Evolutionary conservation across 2,329 filamentous ascomycete species (phyloP).

Genomic region (Pyricularia grisea): DNA sequence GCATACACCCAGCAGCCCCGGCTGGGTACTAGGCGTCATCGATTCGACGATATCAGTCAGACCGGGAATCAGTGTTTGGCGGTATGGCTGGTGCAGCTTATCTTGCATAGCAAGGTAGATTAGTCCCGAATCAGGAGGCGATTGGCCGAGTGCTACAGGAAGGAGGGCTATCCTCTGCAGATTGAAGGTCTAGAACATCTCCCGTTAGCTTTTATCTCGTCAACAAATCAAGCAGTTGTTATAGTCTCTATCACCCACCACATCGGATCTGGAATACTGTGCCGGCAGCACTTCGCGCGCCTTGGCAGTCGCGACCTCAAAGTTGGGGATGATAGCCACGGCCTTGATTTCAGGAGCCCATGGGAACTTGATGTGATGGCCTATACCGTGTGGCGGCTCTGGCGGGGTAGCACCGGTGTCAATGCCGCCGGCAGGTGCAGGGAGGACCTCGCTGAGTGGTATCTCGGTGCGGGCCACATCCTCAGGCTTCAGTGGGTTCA

Average conservation of each 20-base stretch:
- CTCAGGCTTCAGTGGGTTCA: conserved; percentile 83
- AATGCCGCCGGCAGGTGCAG: conserved; percentile 78
- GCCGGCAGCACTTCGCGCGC: conserved; percentile 78
- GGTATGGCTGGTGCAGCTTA: conserved; percentile 94
- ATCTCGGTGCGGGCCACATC: conserved; percentile 90
- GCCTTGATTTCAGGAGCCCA: conserved; percentile 96
- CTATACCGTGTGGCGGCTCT: conserved; percentile 83
- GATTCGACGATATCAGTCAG: conserved; percentile 83
- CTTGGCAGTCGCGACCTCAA: conserved; percentile 89
- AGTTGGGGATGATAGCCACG: conserved; percentile 90
- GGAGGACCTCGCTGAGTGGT: conserved; percentile 85
- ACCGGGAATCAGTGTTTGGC: conserved; percentile 83
- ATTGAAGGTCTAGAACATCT: conserved; percentile 62
- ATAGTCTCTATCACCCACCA: conserved; percentile 44
- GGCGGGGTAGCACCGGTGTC: conserved; percentile 84
- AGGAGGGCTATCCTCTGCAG: conserved; percentile 87
- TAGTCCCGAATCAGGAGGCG: conserved; percentile 82
- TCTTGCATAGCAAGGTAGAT: conserved; percentile 99
- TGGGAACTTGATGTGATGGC: conserved; percentile 90
- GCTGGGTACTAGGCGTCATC: conserved; percentile 79
- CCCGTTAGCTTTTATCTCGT: not conserved
- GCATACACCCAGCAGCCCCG: conserved; percentile 86
- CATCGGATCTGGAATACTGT: conserved; percentile 69
- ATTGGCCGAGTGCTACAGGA: conserved; percentile 79
- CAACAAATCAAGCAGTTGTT: not conserved